These are phyloP conservation scores for Aspergillus terreus DNA, from an alignment of 2,329 filamentous ascomycete species.

Conservation along the genomic window DNA sequence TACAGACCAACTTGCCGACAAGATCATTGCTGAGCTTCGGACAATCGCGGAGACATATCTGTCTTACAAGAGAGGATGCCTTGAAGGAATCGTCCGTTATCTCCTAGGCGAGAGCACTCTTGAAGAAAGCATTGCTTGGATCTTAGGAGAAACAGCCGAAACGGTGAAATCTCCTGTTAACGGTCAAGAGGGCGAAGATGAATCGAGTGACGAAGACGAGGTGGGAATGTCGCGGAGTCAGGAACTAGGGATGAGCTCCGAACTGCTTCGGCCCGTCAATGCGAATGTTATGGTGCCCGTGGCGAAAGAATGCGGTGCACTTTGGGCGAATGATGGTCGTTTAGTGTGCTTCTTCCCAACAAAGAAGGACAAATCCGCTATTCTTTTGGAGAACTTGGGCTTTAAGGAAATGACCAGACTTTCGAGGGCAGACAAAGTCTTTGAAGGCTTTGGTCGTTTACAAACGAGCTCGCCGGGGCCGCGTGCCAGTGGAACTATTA, in stretches of 20 bases:
- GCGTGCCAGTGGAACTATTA: slow-evolving; percentile 39
- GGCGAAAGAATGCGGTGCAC: slow-evolving; percentile 55
- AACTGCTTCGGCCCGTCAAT: slow-evolving; percentile 52
- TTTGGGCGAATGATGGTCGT: slow-evolving; percentile 56
- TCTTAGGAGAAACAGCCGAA: slow-evolving; percentile 56
- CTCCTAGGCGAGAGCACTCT: slow-evolving; percentile 57
- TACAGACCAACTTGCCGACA: slow-evolving; percentile 47
- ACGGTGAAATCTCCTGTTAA: slow-evolving; percentile 42
- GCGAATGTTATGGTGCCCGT: slow-evolving; percentile 63
- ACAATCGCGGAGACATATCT: slow-evolving; percentile 55
- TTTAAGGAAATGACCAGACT: slow-evolving; percentile 48
- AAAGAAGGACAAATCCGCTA: slow-evolving; percentile 49
- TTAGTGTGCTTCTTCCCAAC: slow-evolving; percentile 57
- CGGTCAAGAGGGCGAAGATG: slow-evolving; percentile 58
- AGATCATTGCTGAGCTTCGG: slow-evolving; percentile 50
- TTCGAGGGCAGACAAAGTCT: slow-evolving; percentile 51
- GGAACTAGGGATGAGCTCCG: slow-evolving; percentile 48
- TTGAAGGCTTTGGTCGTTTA: slow-evolving; percentile 62
- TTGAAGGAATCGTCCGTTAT: slow-evolving; percentile 61
- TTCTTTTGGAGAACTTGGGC: slow-evolving; percentile 46
- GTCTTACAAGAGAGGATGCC: slow-evolving; percentile 50
- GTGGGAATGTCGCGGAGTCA: slow-evolving; percentile 41
- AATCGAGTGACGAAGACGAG: slow-evolving; percentile 80
- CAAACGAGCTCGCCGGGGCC: slow-evolving; percentile 49
- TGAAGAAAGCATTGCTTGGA: slow-evolving; percentile 53